A percentile compares a stretch with the other conserved stretches of the same genome.
These are phyloP conservation scores for Syzygium aqueum DNA, from an alignment of 345 rosid genomes.

Conservation along the genomic window DNA sequence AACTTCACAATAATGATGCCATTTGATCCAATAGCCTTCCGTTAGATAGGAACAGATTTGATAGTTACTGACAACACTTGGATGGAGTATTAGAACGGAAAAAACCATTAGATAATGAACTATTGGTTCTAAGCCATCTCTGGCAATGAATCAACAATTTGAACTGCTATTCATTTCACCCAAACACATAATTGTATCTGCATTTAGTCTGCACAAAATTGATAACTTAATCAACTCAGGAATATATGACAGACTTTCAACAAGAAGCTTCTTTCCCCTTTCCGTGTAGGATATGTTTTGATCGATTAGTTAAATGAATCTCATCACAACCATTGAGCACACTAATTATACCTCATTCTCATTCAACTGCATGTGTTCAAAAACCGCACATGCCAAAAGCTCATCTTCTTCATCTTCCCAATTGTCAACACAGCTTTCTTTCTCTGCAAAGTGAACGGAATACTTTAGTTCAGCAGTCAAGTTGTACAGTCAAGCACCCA, in stretches of 20 bases:
- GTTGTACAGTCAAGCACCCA: background rate
- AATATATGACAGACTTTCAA: background rate
- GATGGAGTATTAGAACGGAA: background rate
- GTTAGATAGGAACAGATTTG: background rate
- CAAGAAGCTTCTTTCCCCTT: background rate
- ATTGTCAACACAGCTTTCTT: constrained; percentile 17
- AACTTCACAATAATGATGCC: background rate
- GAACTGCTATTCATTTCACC: background rate
- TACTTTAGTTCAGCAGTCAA: constrained; percentile 13
- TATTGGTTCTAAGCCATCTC: background rate
- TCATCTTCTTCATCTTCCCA: constrained; percentile 93
- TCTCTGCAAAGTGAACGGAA: constrained; percentile 24
- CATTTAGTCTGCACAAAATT: background rate
- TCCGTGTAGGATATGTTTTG: background rate
- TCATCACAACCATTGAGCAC: background rate
- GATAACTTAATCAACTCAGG: background rate
- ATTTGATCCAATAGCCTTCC: background rate
- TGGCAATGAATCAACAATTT: background rate
- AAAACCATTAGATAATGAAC: background rate
- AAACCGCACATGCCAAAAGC: constrained; percentile 70
- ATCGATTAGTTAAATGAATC: background rate
- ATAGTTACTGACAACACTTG: background rate
- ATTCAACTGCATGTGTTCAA: constrained; percentile 65
- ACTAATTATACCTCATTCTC: constrained; percentile 34
- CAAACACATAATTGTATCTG: background rate